phyloP scores from a whole-genome alignment of 768 basidiomycete genomes.

The Lactifluus piperatus region DNA sequence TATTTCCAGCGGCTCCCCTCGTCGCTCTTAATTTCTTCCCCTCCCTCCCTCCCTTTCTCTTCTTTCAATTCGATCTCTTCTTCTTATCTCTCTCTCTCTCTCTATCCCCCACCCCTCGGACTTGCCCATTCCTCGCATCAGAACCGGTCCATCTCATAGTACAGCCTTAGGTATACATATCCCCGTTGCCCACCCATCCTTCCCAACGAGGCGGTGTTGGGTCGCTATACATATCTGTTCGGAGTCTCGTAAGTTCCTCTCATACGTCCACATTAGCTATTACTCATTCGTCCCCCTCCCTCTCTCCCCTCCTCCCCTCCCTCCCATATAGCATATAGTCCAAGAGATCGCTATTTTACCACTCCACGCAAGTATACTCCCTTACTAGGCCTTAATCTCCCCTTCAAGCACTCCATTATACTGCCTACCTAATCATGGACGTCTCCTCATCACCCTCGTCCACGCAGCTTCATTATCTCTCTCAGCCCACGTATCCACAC shows the following conservation, averaged over 20 bases:
- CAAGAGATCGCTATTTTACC: slow-evolving; percentile 10
- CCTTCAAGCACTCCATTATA: not conserved
- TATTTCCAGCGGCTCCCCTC: slow-evolving; percentile 14
- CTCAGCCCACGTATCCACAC: slow-evolving; percentile 16
- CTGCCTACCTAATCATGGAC: slow-evolving; percentile 15
- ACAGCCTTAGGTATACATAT: slow-evolving; percentile 8
- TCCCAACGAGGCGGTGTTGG: slow-evolving; percentile 6
- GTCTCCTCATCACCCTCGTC: not conserved
- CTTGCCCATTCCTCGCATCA: not conserved
- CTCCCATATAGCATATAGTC: slow-evolving; percentile 10
- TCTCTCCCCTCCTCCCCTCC: not conserved
- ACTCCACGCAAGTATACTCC: not conserved
- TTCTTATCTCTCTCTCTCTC: not conserved
- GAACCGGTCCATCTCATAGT: not conserved
- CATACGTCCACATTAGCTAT: not conserved
- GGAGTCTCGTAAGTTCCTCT: not conserved
- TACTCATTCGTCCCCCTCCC: slow-evolving; percentile 5
- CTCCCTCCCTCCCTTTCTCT: not conserved
- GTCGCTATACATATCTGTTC: not conserved
- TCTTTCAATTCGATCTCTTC: not conserved
- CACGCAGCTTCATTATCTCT: slow-evolving; percentile 11
- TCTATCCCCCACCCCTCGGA: too few relatives aligned
- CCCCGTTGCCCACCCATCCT: slow-evolving; percentile 14
- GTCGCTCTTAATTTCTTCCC: slow-evolving; percentile 10
- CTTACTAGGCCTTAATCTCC: slow-evolving; percentile 9